Base-by-base conservation (phyloP, 2,329 filamentous ascomycete species). In the Catunica adiposa region DNA sequence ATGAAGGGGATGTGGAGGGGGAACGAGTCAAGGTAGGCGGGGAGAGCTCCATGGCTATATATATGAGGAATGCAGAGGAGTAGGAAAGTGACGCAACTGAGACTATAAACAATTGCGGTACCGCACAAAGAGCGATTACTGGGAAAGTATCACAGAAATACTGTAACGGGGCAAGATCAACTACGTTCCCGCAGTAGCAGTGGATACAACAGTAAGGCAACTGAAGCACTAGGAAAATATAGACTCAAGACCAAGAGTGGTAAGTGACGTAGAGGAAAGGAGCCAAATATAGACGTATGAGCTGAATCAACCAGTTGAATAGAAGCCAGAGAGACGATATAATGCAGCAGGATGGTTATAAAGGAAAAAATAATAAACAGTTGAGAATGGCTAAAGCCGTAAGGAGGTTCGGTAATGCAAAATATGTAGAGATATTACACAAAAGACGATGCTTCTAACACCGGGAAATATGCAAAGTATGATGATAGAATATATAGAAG, bases 1-100 rank as follows among this genome's bases (percentile, higher is more conserved):
- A 72, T 58, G 69, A 73, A n/a, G 57, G 56, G 25, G 60, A 58
- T 26, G 60, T 61, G 46, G 54, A 59, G n/a, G 61, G 61, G 11
- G 61, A 62, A 26, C 58, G 58, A 23, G 59, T 61, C 54, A 62
- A 56, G 6, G 61, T 58, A 22, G 60, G 61, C 37, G 61, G 60
- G 26, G 61, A 60, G 54, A 61, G 56, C 54, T 61, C 61, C 61
- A 61, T 61, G 44, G 53, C 58, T 51, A 48, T 14, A 29, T 29
- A 50, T 48, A 34, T 44, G 34, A 15, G 42, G 23, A 29, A 46
- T 15, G 23, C 11, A 37, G 26, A 48, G 11, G 47, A 42, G 23
- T 26, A 29, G 23, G 29, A 51, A n/a, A 25, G 26, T 23, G n/a
- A n/a, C n/a, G n/a, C n/a, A n/a, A n/a, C n/a, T n/a, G n/a, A n/a